Base-by-base conservation (phyloP, 768 basidiomycete species). In the Tulasnella sp. region DNA sequence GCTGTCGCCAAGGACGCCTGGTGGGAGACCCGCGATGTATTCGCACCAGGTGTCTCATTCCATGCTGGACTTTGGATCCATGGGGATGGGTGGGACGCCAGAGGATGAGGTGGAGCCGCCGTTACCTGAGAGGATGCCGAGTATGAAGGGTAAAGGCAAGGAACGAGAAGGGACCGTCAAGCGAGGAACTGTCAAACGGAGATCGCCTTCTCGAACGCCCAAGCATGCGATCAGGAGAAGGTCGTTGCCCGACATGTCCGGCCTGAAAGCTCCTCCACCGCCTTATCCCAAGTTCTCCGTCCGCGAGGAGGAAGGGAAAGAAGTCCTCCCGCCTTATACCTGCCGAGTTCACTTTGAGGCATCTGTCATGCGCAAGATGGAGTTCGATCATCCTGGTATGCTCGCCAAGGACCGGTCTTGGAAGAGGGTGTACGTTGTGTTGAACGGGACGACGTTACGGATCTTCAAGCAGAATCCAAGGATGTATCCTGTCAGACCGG, bases 321-420 rank as follows among this genome's bases (percentile, higher is more conserved):
- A 99, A 83, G 82, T 82, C 49, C 86, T 99, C 0, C 97, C 97
- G 0, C 54, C 82, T 6, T 99, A 99, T 82, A 88, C 87, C 77
- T 98, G 97, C 83, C 83, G 86, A 19, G 88, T 99, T 22, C 90
- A 93, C 80, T 88, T 98, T 80, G 87, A 89, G 42, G 93, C 91
- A 3, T 86, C 90, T 74, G 88, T 99, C 85, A 91, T 92, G 1
- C 89, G 93, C 68, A 99, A 99, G 86, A 88, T 96, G 90, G 97
- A 99, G 85, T 99, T 99, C 81, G 85, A 84, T 4, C 83, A 87
- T 14, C 94, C 96, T 0, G 96, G 96, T 8, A 85, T 93, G 2
- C 93, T 97, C 82, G 91, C 96, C 8, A 88, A 86, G 81, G 96
- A 99, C 81, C 86, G 97, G 67, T 93, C 94, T 81, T 99, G 97